Evolutionary conservation across 805 yeast genomes (phyloP).

Genomic region (Candida patagonica): DNA sequence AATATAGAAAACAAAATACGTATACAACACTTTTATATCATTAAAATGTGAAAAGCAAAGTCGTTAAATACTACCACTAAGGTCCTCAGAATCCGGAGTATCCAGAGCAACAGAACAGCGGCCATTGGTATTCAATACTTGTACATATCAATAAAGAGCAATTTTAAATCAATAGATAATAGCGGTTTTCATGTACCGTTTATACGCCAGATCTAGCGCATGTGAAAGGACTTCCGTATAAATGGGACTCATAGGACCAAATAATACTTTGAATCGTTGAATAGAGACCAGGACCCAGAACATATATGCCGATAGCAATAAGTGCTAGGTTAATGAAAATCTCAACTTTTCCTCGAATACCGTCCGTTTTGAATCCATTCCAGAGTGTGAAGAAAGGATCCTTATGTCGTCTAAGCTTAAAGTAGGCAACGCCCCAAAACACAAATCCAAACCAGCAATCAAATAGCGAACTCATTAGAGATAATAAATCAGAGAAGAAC

Average conservation of each 20-base stretch:
- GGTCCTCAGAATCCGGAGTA: no score
- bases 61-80: no score
- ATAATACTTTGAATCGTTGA: conserved; percentile 48
- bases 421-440: conserved; percentile 51
- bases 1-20: no score
- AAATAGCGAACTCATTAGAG: conserved; percentile 51
- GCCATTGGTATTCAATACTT: no score
- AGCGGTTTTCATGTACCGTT: background rate
- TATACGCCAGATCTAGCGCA: conserved; percentile 39
- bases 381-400: conserved; percentile 29
- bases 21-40: no score
- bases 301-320: conserved; percentile 41
- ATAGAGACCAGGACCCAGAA: conserved; percentile 52
- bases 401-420: conserved; percentile 34
- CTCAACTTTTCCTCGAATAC: conserved; percentile 29
- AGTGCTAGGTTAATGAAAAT: conserved; percentile 30
- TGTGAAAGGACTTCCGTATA: conserved; percentile 43
- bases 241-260: conserved; percentile 38
- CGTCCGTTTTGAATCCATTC: conserved; percentile 21
- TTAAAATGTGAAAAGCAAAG: no score
- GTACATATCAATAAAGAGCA: no score
- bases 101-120: no score
- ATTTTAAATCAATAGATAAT: no score
- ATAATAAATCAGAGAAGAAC: conserved; percentile 48
- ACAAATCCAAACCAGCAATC: conserved; percentile 62